Conservation (phyloP, 2,329 filamentous ascomycete species). For the Rutstroemia sp. region DNA sequence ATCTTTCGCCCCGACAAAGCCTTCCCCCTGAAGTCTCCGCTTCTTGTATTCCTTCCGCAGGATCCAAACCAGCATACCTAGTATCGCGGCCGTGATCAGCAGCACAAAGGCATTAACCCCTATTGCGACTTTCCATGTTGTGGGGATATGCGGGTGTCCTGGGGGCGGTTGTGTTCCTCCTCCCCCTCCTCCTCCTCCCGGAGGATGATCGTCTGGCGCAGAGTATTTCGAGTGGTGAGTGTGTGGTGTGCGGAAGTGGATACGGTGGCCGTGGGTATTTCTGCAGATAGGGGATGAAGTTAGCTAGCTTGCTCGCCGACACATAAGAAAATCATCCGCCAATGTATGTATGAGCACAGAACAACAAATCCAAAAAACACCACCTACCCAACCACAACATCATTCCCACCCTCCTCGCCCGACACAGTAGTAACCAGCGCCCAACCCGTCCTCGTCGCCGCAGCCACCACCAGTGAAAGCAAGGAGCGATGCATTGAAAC, state of each 20-base stretch:
- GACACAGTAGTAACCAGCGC: neutral
- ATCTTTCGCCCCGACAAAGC: constrained; percentile 2
- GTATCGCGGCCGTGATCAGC: constrained; percentile 2
- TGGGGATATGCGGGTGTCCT: constrained; percentile 1
- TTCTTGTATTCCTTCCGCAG: constrained; percentile 5
- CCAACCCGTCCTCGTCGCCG: neutral
- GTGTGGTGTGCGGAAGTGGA: neutral
- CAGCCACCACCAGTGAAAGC: neutral
- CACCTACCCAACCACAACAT: neutral
- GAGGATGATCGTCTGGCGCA: neutral
- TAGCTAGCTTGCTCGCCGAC: too few species aligned
- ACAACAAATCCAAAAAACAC: neutral
- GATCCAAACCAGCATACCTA: constrained; percentile 6
- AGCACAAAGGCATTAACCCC: constrained; percentile 9
- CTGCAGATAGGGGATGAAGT: too few species aligned
- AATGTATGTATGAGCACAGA: neutral
- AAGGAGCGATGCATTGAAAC: constrained; percentile 3
- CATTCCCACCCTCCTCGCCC: neutral
- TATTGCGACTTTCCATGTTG: constrained; percentile 8
- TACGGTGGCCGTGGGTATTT: too few species aligned
- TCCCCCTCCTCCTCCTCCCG: too few species aligned
- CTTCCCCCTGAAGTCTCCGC: neutral
- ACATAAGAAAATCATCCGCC: too few species aligned
- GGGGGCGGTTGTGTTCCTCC: neutral
- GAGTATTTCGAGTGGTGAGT: constrained; percentile 2